Evolutionary conservation across 352 stramenopile genomes (phyloP), one percentile per base, ranked within the genome.

Genomic region (Albugo laibachii): DNA sequence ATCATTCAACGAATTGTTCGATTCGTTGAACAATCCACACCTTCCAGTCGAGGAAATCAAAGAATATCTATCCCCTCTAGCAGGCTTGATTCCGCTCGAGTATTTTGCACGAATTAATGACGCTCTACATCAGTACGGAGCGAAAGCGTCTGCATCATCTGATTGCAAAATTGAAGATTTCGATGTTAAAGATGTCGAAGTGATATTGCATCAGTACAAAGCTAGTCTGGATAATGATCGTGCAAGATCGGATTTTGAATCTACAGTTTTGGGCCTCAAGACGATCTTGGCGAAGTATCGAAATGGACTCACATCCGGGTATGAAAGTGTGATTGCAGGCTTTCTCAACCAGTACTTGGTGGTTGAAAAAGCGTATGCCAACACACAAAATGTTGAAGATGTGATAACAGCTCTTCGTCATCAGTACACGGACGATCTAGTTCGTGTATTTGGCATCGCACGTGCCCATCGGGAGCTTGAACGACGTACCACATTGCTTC

Each of bases 21-120:
- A 68, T 21, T 62, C 69, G 27, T 62, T 88, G 5, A 62, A 58
- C 13, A 65, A 82, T 52, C 69, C 69, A 6, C 56, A 92, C n/a
- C 55, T 95, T 19, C 80, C 83, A 8, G 66, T 92, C 11, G 76
- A 93, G 36, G 93, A 99, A 77, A 85, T 98, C 49, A 93, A 98
- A 59, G 95, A 97, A 57, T 82, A 92, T 20, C 77, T 99, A 52
- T 97, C 94, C 27, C 85, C 96, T 8, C 75, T 98, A 6, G 93
- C 85, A 37, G 91, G 94, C n/a, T 80, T 93, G 50, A 97, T 99
- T 51, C 88, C 96, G 36, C 73, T 81, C 1, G 58, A 81, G 14
- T 70, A 98, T 37, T 96, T 94, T 52, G 72, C 82, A 18, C 66
- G 83, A 45, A 87, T 98, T 48, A 82, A 66, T 18, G 61, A 87